Conservation (phyloP, 139 green algal genomes). For the Gonium pectorale region DNA sequence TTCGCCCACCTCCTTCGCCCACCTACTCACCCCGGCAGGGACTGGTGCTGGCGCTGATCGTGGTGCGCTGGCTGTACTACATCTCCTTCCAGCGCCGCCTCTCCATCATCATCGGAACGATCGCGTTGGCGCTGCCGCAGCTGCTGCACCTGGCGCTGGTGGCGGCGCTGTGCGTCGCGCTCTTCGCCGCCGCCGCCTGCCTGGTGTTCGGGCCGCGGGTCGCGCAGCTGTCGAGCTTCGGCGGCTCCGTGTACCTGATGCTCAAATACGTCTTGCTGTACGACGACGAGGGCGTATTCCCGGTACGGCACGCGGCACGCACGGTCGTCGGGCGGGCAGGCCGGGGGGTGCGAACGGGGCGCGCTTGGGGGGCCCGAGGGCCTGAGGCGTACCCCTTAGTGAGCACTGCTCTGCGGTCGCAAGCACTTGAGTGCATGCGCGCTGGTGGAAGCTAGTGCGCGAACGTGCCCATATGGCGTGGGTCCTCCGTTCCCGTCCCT, state of each 20-base stretch:
- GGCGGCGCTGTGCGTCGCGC: slow-evolving; percentile 7
- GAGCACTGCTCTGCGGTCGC: too few relatives aligned
- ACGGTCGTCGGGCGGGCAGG: too few relatives aligned
- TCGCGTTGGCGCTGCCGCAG: slow-evolving; percentile 35
- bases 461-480: too few relatives aligned
- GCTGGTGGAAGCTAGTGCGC: too few relatives aligned
- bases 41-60: slow-evolving; percentile 47
- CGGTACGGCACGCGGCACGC: too few relatives aligned
- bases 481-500: too few relatives aligned
- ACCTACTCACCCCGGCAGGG: too few relatives aligned
- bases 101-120: slow-evolving; percentile 31
- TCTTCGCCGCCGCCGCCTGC: neutral
- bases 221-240: neutral
- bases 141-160: slow-evolving; percentile 41
- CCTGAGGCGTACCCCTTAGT: too few relatives aligned
- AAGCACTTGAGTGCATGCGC: too few relatives aligned
- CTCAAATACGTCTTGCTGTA: slow-evolving; percentile 34
- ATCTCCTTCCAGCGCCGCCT: slow-evolving; percentile 54
- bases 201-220: slow-evolving; percentile 33
- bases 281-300: neutral
- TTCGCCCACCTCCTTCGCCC: too few relatives aligned
- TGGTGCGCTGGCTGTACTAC: slow-evolving; percentile 52
- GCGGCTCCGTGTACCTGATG: neutral
- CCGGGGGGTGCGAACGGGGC: too few relatives aligned
- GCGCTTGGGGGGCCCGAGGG: too few relatives aligned